A percentile compares a stretch with the other conserved stretches of the same genome.
phyloP scores from a whole-genome alignment of 2,329 filamentous ascomycete species.

The Torrubiellomyces zombiae region DNA sequence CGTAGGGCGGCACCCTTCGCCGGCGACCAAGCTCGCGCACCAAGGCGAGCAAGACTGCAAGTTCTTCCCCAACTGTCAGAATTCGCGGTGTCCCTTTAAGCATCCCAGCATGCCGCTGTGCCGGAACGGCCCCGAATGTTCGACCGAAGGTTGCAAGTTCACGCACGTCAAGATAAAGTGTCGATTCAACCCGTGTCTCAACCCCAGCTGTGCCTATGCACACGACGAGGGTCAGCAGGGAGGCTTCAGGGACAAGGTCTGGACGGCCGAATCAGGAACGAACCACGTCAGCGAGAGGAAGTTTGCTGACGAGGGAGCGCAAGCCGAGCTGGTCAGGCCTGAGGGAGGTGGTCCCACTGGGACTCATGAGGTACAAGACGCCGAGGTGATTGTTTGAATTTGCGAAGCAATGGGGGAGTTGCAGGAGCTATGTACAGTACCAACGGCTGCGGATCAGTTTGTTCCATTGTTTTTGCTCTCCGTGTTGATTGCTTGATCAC shows the following conservation, averaged over 20 bases:
- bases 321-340: conserved; percentile 59
- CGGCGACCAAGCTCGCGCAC: conserved; percentile 61
- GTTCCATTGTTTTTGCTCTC: too few species aligned
- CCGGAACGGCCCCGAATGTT: conserved; percentile 81
- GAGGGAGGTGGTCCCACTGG: conserved; percentile 20
- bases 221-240: conserved; percentile 84
- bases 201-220: conserved; percentile 74
- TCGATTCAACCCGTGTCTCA: conserved; percentile 82
- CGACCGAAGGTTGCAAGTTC: conserved; percentile 68
- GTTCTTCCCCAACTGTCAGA: conserved; percentile 84
- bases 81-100: conserved; percentile 72
- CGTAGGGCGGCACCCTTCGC: conserved; percentile 78
- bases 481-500: too few species aligned
- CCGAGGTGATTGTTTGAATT: conserved; percentile 18
- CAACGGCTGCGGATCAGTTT: too few species aligned
- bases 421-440: conserved; percentile 1
- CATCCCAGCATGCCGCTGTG: conserved; percentile 79
- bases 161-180: conserved; percentile 74
- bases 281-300: conserved; percentile 75
- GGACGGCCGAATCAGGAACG: conserved; percentile 46
- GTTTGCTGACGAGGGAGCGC: conserved; percentile 56
- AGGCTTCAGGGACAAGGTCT: conserved; percentile 75
- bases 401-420: neutral
- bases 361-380: conserved; percentile 20
- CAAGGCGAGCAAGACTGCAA: conserved; percentile 77